Evolutionary conservation across 805 yeast species (phyloP).

Genomic region (Ogataea paradorogensis): DNA sequence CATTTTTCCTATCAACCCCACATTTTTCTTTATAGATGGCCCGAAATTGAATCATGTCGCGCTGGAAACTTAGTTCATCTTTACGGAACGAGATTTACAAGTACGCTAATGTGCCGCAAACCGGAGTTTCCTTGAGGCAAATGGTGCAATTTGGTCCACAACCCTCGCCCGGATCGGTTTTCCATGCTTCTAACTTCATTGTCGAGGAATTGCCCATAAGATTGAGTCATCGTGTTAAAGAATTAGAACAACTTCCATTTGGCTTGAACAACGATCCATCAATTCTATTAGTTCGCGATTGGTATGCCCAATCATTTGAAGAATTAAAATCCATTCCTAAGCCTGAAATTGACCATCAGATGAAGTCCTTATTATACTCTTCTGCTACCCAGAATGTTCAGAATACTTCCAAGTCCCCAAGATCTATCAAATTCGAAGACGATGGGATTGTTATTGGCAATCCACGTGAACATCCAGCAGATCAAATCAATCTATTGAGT

Average conservation of each 20-base stretch:
- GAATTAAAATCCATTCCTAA: constrained; percentile 66
- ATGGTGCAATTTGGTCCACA: constrained; percentile 89
- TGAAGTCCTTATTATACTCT: constrained; percentile 36
- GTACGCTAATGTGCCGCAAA: constrained; percentile 73
- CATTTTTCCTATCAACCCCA: not conserved
- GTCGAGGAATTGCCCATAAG: constrained; percentile 86
- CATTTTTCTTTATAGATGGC: not conserved
- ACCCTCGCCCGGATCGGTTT: constrained; percentile 75
- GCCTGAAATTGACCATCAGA: constrained; percentile 48
- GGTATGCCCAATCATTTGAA: constrained; percentile 91
- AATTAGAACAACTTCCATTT: constrained; percentile 74
- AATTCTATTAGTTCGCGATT: constrained; percentile 70
- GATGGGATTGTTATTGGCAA: constrained; percentile 43
- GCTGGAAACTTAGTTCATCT: constrained; percentile 47
- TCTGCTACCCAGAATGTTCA: not conserved
- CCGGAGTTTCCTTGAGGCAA: constrained; percentile 79
- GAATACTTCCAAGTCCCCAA: constrained; percentile 9
- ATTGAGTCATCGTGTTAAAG: constrained; percentile 81
- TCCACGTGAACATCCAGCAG: constrained; percentile 15
- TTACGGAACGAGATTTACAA: constrained; percentile 55
- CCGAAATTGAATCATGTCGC: constrained; percentile 6
- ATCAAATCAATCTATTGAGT: not conserved
- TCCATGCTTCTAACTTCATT: constrained; percentile 79
- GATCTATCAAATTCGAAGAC: constrained; percentile 37
- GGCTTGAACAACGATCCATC: constrained; percentile 73